Evolutionary conservation across 2,329 filamentous ascomycete species (phyloP).

Genomic region (Colletotrichum trifolii): DNA sequence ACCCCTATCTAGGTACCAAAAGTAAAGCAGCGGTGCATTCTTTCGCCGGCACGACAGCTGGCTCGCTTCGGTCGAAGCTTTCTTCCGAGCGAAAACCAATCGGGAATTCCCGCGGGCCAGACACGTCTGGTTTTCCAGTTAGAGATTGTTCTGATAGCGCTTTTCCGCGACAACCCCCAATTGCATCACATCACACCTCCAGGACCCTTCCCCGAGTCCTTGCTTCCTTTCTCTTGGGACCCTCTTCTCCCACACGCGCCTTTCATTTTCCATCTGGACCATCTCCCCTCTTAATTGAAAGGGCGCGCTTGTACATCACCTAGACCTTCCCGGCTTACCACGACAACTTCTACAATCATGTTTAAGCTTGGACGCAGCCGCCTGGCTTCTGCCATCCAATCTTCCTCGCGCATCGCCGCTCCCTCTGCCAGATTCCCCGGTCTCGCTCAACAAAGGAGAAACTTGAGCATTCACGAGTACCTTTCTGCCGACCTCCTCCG

Average conservation of each 20-base stretch:
- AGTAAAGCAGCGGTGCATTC: constrained; percentile 14
- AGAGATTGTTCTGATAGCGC: constrained; percentile 33
- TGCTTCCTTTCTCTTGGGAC: constrained; percentile 33
- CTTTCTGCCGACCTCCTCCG: constrained; percentile 91
- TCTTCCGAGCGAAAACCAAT: constrained; percentile 30
- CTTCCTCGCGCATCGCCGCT: constrained; percentile 64
- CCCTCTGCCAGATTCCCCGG: constrained; percentile 70
- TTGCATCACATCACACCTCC: constrained; percentile 35
- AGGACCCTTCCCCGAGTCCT: constrained; percentile 5
- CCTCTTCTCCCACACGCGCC: constrained; percentile 26
- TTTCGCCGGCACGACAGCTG: constrained; percentile 19
- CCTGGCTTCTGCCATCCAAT: constrained; percentile 80
- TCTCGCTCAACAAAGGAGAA: constrained; percentile 79
- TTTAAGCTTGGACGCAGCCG: constrained; percentile 88
- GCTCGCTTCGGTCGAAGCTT: constrained; percentile 33
- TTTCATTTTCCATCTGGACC: constrained; percentile 12
- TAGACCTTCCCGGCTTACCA: constrained; percentile 4
- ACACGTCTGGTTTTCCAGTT: constrained; percentile 35
- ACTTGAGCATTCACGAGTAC: constrained; percentile 98
- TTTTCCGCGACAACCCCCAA: constrained; percentile 31
- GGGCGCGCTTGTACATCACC: constrained; percentile 7
- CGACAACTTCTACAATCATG: constrained; percentile 64
- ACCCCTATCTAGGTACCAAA: not conserved
- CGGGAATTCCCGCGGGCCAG: constrained; percentile 37
- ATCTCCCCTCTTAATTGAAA: constrained; percentile 28